Evolutionary conservation across 371 early-diverging fungal species (phyloP).

Genomic region (Vairimorpha necatrix): DNA sequence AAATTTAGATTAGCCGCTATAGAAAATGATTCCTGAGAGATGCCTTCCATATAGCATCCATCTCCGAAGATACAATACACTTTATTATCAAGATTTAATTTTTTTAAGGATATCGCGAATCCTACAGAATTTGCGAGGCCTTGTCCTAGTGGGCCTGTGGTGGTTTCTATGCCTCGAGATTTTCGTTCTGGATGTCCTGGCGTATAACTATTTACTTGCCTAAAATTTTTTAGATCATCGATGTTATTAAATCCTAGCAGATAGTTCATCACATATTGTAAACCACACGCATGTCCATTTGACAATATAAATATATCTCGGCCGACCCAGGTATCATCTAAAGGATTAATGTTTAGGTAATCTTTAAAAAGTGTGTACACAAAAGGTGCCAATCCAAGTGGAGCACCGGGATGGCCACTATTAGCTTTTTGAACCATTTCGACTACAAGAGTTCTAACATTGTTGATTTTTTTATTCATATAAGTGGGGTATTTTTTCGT

Average conservation of each 20-base stretch:
- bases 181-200: conserved; percentile 65
- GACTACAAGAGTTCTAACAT: conserved; percentile 81
- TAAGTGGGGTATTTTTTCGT: too few species aligned
- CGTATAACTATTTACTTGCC: conserved; percentile 72
- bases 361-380: conserved; percentile 79
- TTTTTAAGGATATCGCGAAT: conserved; percentile 70
- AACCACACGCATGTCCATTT: conserved; percentile 91
- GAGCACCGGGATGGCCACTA: conserved; percentile 94
- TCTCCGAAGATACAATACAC: conserved; percentile 86
- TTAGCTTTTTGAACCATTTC: conserved; percentile 86
- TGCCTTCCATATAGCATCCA: conserved; percentile 98
- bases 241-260: conserved; percentile 75
- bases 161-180: conserved; percentile 92
- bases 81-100: conserved; percentile 70
- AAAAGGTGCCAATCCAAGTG: conserved; percentile 86
- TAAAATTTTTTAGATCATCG: conserved; percentile 85
- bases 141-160: conserved; percentile 98
- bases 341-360: conserved; percentile 47
- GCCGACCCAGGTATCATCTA: conserved; percentile 68
- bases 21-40: conserved; percentile 85
- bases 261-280: conserved; percentile 84
- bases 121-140: conserved; percentile 93
- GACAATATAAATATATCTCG: conserved; percentile 95
- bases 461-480: conserved; percentile 68
- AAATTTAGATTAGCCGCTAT: conserved; percentile 91